Evolutionary conservation across 148 eudicot species (phyloP).

Genomic region (Vaccinium darrowii): DNA sequence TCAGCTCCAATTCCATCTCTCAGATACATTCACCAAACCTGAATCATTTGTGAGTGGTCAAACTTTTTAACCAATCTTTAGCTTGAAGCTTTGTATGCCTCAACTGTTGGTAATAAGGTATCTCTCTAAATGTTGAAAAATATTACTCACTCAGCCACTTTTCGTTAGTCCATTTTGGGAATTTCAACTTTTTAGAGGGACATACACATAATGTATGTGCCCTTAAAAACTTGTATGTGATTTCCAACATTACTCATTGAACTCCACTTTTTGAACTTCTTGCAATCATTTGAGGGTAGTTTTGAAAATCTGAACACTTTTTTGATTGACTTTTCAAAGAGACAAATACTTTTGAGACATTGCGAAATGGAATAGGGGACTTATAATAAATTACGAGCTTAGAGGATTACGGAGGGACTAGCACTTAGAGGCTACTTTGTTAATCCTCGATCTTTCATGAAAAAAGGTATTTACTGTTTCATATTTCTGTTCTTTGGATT

Average conservation of each 20-base stretch:
- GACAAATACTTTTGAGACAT: background rate
- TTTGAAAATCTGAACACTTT: background rate
- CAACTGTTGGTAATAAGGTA: background rate
- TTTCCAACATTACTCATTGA: background rate
- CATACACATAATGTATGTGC: background rate
- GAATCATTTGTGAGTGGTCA: constrained; percentile 70
- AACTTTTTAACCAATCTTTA: background rate
- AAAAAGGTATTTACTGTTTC: background rate
- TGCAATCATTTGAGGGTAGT: background rate
- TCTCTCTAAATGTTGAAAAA: background rate
- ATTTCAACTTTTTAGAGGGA: background rate
- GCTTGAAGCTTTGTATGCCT: background rate
- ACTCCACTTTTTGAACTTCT: background rate
- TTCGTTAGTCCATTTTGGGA: background rate
- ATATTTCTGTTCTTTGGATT: constrained; percentile 1
- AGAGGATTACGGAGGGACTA: background rate
- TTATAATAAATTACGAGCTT: background rate
- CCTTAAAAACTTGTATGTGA: background rate
- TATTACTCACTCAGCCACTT: background rate
- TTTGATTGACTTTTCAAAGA: background rate
- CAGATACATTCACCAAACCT: constrained; percentile 81
- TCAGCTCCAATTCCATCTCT: constrained; percentile 54
- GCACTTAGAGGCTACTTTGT: background rate
- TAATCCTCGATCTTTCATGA: background rate
- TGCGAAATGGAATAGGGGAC: background rate